Evolutionary conservation across 2,329 filamentous ascomycete species (phyloP), one percentile per base, ranked within the genome.

Genomic region (Cladosporium sp.): DNA sequence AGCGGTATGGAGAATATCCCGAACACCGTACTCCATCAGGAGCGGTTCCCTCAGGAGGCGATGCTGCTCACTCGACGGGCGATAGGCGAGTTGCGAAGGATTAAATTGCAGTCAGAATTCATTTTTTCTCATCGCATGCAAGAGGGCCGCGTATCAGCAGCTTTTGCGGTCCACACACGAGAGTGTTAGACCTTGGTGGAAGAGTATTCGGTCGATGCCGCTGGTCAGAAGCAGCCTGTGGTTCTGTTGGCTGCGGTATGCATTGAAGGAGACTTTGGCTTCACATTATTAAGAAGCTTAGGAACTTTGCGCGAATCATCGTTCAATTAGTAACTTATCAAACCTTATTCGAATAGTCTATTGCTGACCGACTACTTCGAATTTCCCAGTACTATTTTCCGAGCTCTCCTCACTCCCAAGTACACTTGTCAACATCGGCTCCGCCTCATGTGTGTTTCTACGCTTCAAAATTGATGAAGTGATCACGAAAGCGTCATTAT

Each of bases 1-100:
- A 60, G 34, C 62, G 66, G 20, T 49, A 65, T 30, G 61, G 58
- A 25, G 60, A 67, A 25, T 66, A 64, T 34, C 40, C 60, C 3
- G 17, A 34, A 8, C 49, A 51, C 15, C 55, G 54, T 15, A 37
- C 38, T 37, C 45, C 52, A 19, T 19, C 36, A 39, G 51, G 59
- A 3, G 60, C n/a, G n/a, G n/a, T n/a, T n/a, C n/a, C 52, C 19
- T 19, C 36, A 39, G 51, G 59, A 3, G 60, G 59, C 20, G 55
- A 51, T n/a, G 58, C 22, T 34, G 20, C 45, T 20, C 37, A 36
- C 20, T 43, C 47, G 22, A 25, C 55, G 25, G 60, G 59, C 34
- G 47, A 39, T 12, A 61, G 59, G 39, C 36, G 20, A 51, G 17
- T 37, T 3, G 28, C 47, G 30, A 50, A 50, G 12, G 47, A 50